Conservation (phyloP, 257 asterid genomes). For the Coffea canephora region DNA sequence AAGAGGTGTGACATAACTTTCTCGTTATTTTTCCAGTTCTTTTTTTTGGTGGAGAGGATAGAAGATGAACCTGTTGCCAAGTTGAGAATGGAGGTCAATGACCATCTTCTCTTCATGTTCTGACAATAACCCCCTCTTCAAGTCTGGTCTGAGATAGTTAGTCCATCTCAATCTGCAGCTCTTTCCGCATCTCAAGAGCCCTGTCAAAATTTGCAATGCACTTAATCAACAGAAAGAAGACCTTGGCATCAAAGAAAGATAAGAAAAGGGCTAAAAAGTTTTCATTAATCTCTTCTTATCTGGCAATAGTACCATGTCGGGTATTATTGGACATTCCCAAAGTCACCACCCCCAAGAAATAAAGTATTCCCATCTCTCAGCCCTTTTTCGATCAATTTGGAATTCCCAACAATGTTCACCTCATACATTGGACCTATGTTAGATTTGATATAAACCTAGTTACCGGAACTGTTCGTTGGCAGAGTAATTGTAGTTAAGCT, state of each 20-base stretch:
- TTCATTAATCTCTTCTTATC: neutral
- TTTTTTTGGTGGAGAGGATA: neutral
- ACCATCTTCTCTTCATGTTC: conserved; percentile 91
- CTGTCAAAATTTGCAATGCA: conserved; percentile 32
- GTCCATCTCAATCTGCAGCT: conserved; percentile 97
- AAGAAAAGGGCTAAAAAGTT: neutral
- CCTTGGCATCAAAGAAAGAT: neutral
- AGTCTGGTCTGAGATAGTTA: conserved; percentile 86
- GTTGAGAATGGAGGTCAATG: conserved; percentile 96
- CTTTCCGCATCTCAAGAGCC: conserved; percentile 88
- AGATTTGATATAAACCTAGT: no score
- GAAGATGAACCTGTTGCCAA: conserved; percentile 70
- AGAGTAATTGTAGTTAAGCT: no score
- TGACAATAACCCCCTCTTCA: conserved; percentile 85
- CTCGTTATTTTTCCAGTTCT: neutral
- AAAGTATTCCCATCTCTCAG: no score
- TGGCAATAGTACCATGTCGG: neutral
- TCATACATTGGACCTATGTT: no score
- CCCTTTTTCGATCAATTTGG: no score
- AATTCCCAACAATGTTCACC: no score
- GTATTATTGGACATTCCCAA: no score
- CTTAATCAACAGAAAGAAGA: no score
- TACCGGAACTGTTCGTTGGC: no score
- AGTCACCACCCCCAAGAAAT: no score
- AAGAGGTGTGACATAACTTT: neutral